Evolutionary conservation across 73 alveolate species (phyloP).

Genomic region (Tetrahymena thermophila): DNA sequence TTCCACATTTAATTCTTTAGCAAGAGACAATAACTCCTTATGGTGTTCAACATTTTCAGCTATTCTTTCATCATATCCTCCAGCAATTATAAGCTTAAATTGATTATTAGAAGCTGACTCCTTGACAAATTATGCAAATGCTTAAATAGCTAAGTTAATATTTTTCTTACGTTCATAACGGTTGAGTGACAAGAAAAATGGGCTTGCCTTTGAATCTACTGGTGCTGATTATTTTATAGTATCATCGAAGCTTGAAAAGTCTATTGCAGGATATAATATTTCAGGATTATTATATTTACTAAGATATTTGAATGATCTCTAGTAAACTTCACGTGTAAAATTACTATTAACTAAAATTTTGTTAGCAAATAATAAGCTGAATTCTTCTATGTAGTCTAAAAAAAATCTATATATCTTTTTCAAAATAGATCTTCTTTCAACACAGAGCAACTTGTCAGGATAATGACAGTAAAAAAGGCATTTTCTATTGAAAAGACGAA

Average conservation of each 20-base stretch:
- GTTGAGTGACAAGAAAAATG: constrained; percentile 73
- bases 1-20: constrained; percentile 58
- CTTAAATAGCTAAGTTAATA: constrained; percentile 83
- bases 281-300: constrained; percentile 50
- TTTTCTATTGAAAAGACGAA: constrained; percentile 63
- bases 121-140: constrained; percentile 75
- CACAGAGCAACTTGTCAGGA: constrained; percentile 95
- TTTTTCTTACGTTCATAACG: constrained; percentile 96
- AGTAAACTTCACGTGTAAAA: constrained; percentile 59
- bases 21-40: constrained; percentile 62
- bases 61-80: constrained; percentile 95
- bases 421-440: constrained; percentile 65
- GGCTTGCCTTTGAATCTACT: not conserved
- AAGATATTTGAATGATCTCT: constrained; percentile 44
- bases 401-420: constrained; percentile 85
- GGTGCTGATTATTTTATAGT: not conserved
- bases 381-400: constrained; percentile 67
- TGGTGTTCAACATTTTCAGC: constrained; percentile 83
- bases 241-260: constrained; percentile 10
- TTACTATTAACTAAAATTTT: constrained; percentile 62
- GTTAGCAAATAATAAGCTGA: constrained; percentile 60
- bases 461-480: constrained; percentile 94
- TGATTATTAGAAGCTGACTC: not conserved
- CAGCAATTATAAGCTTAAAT: constrained; percentile 87
- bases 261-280: constrained; percentile 77